Conservation (phyloP, 2,329 filamentous ascomycete genomes). For the Ilyonectria destructans region DNA sequence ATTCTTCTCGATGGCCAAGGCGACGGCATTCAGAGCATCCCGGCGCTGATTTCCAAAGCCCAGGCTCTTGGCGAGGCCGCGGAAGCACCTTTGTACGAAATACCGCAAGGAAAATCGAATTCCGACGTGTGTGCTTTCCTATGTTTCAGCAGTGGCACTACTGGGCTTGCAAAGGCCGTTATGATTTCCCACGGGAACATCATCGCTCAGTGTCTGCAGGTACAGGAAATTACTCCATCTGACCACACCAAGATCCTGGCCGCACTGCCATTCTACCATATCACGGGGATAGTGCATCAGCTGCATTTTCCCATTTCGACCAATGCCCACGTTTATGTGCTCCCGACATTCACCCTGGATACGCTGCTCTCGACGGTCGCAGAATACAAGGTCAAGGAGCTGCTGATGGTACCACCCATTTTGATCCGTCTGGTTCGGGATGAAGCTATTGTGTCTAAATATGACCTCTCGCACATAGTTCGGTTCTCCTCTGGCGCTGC, state of each 20-base stretch:
- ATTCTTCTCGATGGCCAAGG: constrained; percentile 62
- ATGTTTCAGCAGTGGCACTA: constrained; percentile 72
- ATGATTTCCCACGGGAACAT: constrained; percentile 71
- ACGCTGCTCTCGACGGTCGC: constrained; percentile 69
- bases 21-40: background rate
- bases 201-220: constrained; percentile 71
- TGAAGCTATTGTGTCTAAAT: constrained; percentile 64
- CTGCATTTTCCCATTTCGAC: constrained; percentile 75
- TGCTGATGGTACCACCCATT: constrained; percentile 74
- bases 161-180: constrained; percentile 73
- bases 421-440: constrained; percentile 74
- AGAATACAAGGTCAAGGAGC: constrained; percentile 68
- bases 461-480: constrained; percentile 70
- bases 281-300: constrained; percentile 75
- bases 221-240: constrained; percentile 66
- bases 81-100: constrained; percentile 46
- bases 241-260: constrained; percentile 69
- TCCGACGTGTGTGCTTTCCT: constrained; percentile 61
- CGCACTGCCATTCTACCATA: constrained; percentile 75
- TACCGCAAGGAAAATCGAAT: constrained; percentile 60
- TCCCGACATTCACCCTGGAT: constrained; percentile 76
- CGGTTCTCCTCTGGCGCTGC: constrained; percentile 75
- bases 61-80: no score
- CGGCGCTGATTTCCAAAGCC: background rate
- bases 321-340: constrained; percentile 76